These are phyloP conservation scores for Lumnitzera racemosa DNA, from an alignment of 345 rosid species.

Conservation along the genomic window DNA sequence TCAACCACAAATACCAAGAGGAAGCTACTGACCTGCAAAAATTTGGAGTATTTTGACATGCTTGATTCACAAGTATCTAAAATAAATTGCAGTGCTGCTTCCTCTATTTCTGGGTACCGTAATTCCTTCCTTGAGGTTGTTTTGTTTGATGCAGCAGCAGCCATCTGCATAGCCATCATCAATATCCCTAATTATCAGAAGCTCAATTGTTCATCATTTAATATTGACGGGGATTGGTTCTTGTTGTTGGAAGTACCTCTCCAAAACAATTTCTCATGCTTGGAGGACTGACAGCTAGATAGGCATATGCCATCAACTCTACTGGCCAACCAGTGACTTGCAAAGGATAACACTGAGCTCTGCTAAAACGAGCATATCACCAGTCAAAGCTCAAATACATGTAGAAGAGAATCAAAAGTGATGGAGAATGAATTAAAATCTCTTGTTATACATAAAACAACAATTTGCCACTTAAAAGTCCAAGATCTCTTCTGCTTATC, in stretches of 20 bases:
- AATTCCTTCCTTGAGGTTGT: constrained; percentile 44
- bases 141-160: constrained; percentile 83
- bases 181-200: neutral
- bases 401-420: neutral
- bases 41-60: constrained; percentile 78
- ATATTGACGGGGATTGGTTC: neutral
- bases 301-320: constrained; percentile 88
- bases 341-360: constrained; percentile 76
- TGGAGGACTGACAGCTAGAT: constrained; percentile 81
- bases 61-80: constrained; percentile 74
- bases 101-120: constrained; percentile 67
- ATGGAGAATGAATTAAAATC: too few relatives aligned
- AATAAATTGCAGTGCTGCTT: constrained; percentile 65
- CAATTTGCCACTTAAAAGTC: too few relatives aligned
- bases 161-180: constrained; percentile 48
- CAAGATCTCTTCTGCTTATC: too few relatives aligned
- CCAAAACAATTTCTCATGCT: constrained; percentile 65
- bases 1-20: neutral
- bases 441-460: too few relatives aligned
- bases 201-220: too few relatives aligned
- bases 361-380: constrained; percentile 18
- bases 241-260: constrained; percentile 46
- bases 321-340: constrained; percentile 88
- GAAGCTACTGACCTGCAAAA: constrained; percentile 60
- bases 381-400: constrained; percentile 2